Evolutionary conservation across 2,329 filamentous ascomycete species (phyloP).

Genomic region (Alternaria brassicae): DNA sequence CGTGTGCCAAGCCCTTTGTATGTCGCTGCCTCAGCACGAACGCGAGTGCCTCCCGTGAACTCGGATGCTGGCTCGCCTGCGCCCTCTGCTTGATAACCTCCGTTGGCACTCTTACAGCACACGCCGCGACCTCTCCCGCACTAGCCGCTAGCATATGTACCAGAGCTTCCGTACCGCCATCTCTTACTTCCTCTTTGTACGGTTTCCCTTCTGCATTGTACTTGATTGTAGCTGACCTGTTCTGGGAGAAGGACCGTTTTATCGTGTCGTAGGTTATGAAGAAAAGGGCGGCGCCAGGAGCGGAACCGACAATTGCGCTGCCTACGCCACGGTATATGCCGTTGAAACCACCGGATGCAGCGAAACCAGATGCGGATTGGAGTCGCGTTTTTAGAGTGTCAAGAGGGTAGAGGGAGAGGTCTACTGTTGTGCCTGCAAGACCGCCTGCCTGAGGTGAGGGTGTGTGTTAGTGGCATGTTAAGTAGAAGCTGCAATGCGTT

Average conservation of each 20-base stretch:
- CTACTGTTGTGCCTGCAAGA: constrained; percentile 92
- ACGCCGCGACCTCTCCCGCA: constrained; percentile 89
- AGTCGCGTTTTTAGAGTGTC: constrained; percentile 99
- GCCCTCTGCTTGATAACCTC: constrained; percentile 98
- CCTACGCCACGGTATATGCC: constrained; percentile 95
- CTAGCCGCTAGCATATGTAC: constrained; percentile 85
- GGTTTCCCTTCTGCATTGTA: constrained; percentile 41
- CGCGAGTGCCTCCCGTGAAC: constrained; percentile 69
- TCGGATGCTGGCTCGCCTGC: constrained; percentile 83
- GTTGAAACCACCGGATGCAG: constrained; percentile 82
- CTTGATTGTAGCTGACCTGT: constrained; percentile 12
- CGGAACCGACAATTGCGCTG: constrained; percentile 86
- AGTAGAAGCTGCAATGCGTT: not conserved
- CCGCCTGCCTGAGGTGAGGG: constrained; percentile 73
- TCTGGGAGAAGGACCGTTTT: constrained; percentile 52
- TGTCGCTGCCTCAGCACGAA: constrained; percentile 65
- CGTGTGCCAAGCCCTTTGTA: constrained; percentile 57
- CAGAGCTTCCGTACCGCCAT: constrained; percentile 39
- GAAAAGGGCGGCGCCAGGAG: constrained; percentile 94
- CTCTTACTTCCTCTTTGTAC: constrained; percentile 24
- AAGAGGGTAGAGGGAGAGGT: constrained; percentile 95
- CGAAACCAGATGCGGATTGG: constrained; percentile 80
- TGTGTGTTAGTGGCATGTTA: not conserved
- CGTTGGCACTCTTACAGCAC: constrained; percentile 89
- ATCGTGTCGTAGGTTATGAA: constrained; percentile 91